Evolutionary conservation across 257 asterid species (phyloP).

Genomic region (Solanum lycopersicoides): DNA sequence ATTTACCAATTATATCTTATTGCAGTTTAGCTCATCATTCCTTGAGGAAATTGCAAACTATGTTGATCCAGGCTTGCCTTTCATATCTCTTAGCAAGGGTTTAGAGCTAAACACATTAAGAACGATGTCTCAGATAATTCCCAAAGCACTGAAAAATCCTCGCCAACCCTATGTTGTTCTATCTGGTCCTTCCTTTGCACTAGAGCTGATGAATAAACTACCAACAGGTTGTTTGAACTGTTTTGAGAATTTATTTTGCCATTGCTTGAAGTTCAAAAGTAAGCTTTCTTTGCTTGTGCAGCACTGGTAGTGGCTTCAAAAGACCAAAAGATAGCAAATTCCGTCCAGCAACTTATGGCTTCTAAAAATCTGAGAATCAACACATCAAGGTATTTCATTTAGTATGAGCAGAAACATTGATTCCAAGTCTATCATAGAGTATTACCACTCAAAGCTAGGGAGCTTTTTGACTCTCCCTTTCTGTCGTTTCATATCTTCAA

Average conservation of each 20-base stretch:
- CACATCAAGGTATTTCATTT: slow-evolving; percentile 64
- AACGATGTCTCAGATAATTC: slow-evolving; percentile 92
- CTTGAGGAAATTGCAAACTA: slow-evolving; percentile 65
- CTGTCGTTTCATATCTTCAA: background rate
- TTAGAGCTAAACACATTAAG: slow-evolving; percentile 76
- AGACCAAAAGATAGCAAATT: slow-evolving; percentile 75
- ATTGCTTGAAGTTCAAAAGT: background rate
- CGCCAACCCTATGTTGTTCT: slow-evolving; percentile 85
- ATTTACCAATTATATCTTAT: slow-evolving; percentile 9
- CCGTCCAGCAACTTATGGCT: slow-evolving; percentile 90
- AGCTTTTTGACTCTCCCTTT: background rate
- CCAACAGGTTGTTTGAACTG: slow-evolving; percentile 64
- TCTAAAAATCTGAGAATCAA: slow-evolving; percentile 61
- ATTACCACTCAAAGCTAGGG: background rate
- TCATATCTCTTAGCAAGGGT: slow-evolving; percentile 93
- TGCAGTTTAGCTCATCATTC: slow-evolving; percentile 87
- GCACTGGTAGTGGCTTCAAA: slow-evolving; percentile 93
- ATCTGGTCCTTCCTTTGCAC: slow-evolving; percentile 90
- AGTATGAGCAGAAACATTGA: background rate
- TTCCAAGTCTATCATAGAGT: background rate
- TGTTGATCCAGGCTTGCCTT: slow-evolving; percentile 86
- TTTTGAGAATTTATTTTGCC: slow-evolving; percentile 4
- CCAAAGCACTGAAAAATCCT: slow-evolving; percentile 63
- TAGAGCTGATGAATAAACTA: slow-evolving; percentile 80
- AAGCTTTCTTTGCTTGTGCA: slow-evolving; percentile 6